Percentiles rank a stretch among this genome's conserved stretches.
Evolutionary conservation across 306 rosid genomes (phyloP).

Genomic region (Hippophae tibetana): DNA sequence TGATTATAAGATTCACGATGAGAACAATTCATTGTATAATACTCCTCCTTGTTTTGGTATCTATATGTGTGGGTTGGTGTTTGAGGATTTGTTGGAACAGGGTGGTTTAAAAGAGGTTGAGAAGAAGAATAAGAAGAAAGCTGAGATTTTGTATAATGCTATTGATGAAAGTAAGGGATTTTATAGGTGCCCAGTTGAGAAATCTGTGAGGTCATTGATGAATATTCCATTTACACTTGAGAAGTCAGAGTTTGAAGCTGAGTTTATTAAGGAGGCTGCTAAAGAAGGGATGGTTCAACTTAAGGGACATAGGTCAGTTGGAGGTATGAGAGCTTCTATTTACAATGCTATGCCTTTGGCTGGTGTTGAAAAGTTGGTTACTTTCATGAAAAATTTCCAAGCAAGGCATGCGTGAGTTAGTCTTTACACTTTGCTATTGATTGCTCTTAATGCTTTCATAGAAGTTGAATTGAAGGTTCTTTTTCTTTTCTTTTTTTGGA

Average conservation of each 20-base stretch:
- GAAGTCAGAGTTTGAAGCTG: constrained; percentile 76
- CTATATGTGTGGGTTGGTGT: constrained; percentile 91
- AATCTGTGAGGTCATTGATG: constrained; percentile 84
- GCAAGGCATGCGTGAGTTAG: constrained; percentile 49
- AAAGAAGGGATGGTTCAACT: constrained; percentile 91
- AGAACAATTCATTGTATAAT: constrained; percentile 76
- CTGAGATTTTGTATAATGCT: constrained; percentile 55
- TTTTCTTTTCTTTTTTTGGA: neutral
- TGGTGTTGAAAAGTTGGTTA: constrained; percentile 89
- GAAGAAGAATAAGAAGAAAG: constrained; percentile 79
- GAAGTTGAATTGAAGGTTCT: constrained; percentile 4
- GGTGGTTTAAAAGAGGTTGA: constrained; percentile 91
- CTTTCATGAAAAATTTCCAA: constrained; percentile 92
- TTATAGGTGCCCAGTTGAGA: constrained; percentile 76
- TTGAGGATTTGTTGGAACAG: constrained; percentile 78
- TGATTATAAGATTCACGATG: constrained; percentile 79
- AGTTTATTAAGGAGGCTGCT: constrained; percentile 87
- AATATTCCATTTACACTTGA: constrained; percentile 90
- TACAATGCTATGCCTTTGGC: constrained; percentile 98
- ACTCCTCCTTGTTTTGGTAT: constrained; percentile 90
- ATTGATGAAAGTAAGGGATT: constrained; percentile 79
- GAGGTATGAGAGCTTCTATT: constrained; percentile 94
- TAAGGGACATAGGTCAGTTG: constrained; percentile 92
- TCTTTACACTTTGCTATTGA: neutral
- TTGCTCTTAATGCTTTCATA: neutral